Conservation (phyloP, 2,329 filamentous ascomycete species). For the Emmonsia crescens region DNA sequence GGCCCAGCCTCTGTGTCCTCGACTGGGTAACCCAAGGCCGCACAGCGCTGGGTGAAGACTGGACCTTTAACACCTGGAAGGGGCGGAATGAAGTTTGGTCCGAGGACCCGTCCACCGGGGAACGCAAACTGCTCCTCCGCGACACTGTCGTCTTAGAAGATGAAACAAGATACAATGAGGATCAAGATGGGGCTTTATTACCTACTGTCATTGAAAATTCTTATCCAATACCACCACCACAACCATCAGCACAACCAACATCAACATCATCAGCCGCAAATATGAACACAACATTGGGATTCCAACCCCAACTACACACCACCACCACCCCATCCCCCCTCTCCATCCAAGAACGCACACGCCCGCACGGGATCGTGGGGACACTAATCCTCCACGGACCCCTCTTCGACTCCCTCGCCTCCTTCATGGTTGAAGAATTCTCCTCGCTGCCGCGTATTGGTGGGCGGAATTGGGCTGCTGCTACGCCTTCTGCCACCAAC, state of each 20-base stretch:
- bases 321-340: not conserved
- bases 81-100: constrained; percentile 71
- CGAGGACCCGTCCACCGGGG: constrained; percentile 28
- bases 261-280: too few species aligned
- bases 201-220: not conserved
- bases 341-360: constrained; percentile 49
- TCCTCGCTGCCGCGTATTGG: constrained; percentile 68
- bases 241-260: not conserved
- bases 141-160: constrained; percentile 70
- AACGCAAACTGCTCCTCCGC: constrained; percentile 60
- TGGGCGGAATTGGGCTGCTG: constrained; percentile 56
- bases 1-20: constrained; percentile 60
- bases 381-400: constrained; percentile 74
- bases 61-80: constrained; percentile 69
- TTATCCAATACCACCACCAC: not conserved
- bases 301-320: not conserved
- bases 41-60: constrained; percentile 73
- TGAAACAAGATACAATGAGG: constrained; percentile 20
- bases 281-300: too few species aligned
- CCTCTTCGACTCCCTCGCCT: constrained; percentile 52
- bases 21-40: constrained; percentile 94
- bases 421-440: constrained; percentile 74
- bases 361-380: constrained; percentile 65
- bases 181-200: not conserved
- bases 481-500: constrained; percentile 12